Conservation (phyloP, 257 asterid genomes). For the Nicotiana knightiana region DNA sequence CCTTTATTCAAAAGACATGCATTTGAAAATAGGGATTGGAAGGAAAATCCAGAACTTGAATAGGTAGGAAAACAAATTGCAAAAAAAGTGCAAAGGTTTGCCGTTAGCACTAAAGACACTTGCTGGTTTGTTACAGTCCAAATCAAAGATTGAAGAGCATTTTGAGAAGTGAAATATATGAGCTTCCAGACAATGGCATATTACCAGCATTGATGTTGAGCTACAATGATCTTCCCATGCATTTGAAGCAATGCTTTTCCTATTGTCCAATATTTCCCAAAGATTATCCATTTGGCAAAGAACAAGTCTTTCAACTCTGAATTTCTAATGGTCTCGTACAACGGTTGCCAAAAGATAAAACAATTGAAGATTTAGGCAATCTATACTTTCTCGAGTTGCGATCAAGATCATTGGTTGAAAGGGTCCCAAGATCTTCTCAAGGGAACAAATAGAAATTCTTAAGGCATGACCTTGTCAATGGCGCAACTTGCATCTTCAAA, state of each 20-base stretch:
- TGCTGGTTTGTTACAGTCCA: no score
- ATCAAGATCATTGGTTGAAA: no score
- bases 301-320: slow-evolving; percentile 4
- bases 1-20: no score
- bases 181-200: neutral
- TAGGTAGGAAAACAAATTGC: no score
- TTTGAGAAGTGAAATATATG: neutral
- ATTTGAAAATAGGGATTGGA: no score
- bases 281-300: neutral
- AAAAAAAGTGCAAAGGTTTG: no score
- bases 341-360: neutral
- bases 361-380: neutral
- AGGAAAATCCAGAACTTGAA: no score
- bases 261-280: slow-evolving; percentile 8
- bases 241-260: slow-evolving; percentile 3
- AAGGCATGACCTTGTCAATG: slow-evolving; percentile 29
- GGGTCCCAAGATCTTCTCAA: no score
- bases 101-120: no score
- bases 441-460: no score
- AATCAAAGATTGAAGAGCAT: no score
- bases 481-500: slow-evolving; percentile 53
- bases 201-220: neutral
- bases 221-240: slow-evolving; percentile 6
- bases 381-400: no score
- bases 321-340: slow-evolving; percentile 3